A percentile compares a stretch with the other conserved stretches of the same genome.
These are phyloP conservation scores for Gaeumannomyces tritici DNA, from an alignment of 2,329 filamentous ascomycete genomes.

Conservation along the genomic window DNA sequence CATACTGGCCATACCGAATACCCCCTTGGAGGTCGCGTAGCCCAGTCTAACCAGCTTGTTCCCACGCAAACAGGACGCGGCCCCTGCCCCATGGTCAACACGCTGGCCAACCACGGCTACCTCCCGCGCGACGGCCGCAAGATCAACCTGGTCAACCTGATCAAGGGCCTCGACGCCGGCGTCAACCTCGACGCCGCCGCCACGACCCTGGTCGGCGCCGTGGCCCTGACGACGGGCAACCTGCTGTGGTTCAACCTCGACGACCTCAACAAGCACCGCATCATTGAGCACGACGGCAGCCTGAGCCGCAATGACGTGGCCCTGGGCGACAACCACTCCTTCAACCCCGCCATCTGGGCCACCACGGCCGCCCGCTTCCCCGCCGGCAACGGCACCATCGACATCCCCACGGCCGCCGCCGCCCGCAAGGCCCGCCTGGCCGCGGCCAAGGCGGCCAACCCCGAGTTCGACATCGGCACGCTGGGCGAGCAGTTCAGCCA, in stretches of 20 bases:
- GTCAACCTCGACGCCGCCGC: constrained; percentile 12
- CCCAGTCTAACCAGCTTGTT: background rate
- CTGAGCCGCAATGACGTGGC: constrained; percentile 21
- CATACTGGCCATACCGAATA: background rate
- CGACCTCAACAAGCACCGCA: constrained; percentile 19
- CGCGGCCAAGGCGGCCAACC: constrained; percentile 6
- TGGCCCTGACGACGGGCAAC: constrained; percentile 14
- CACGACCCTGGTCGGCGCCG: constrained; percentile 13
- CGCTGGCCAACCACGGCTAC: constrained; percentile 21
- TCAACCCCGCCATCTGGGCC: constrained; percentile 14
- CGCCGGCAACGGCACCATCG: constrained; percentile 19
- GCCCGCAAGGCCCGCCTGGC: background rate
- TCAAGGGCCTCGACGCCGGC: constrained; percentile 16
- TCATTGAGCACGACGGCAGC: constrained; percentile 23
- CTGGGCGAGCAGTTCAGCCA: constrained; percentile 4
- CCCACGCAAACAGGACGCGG: constrained; percentile 8
- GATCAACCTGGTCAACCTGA: constrained; percentile 18
- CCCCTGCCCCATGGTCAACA: constrained; percentile 19
- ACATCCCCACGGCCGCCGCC: background rate
- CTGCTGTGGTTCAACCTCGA: constrained; percentile 21
- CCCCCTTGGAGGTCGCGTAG: background rate
- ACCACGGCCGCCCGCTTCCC: background rate
- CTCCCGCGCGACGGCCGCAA: constrained; percentile 22
- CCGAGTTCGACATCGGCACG: background rate
- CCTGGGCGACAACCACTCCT: constrained; percentile 22